Base-by-base conservation (phyloP, 106 monocot genomes). In the Acorus calamus region DNA sequence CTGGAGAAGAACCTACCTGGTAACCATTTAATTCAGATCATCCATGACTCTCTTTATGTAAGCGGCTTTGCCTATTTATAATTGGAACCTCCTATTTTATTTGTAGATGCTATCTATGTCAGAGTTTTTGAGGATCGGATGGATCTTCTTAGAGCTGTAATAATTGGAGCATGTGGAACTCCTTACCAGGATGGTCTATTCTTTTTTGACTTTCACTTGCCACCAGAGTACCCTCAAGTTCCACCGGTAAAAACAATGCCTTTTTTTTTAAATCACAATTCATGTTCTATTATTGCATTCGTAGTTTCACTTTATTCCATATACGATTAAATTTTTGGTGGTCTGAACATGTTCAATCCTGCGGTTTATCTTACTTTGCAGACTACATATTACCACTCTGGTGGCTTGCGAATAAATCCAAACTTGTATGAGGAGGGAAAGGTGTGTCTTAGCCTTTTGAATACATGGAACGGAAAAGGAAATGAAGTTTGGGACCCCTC, bases 161-260 rank as follows among this genome's bases (percentile, higher is more conserved):
- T 98, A 61, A 53, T 98, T 66, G 98, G 98, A 43, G 98, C 88
- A 51, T 74, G 73, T 81, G 98, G 88, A 71, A 98, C 98, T 54
- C 98, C 98, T 5, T 98, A 98, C 59, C 98, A 98, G 66, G 98
- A 98, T 69, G 98, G 98, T 7, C 85, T 98, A 71, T 98, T 98
- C 88, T 92, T 98, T 77, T 92, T 98, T 69, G 98, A 98, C 64
- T 98, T 98, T 62, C 77, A 79, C 60, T 76, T 98, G 50, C 85
- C 85, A n/a, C 65, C 73, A 9, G 98, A 98, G 12, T 98, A 85
- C 66, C 98, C 98, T 64, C 77, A 83, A 85, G 88, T 85, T 69
- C 98, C 98, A 46, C 98, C 90, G 57, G 98, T 98, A 84, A 76
- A 50, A 8, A 3, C 5, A 48, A 53, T 47, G 52, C 12, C 2